Conservation (phyloP, 139 green algal genomes). For the Penium margaritaceum region DNA sequence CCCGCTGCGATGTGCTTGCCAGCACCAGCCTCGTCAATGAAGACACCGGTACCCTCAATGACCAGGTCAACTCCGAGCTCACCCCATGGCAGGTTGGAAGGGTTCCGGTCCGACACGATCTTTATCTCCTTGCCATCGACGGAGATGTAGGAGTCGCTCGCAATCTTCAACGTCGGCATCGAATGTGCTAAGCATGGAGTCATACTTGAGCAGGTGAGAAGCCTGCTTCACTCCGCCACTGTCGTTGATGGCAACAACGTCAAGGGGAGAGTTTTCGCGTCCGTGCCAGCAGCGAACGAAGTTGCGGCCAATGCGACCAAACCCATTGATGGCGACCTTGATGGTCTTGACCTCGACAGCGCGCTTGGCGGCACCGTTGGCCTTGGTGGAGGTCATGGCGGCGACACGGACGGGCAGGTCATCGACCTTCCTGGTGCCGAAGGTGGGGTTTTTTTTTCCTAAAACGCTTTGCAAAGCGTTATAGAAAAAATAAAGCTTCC, state of each 20-base stretch:
- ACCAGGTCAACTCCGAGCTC: constrained; percentile 52
- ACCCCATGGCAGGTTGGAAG: constrained; percentile 55
- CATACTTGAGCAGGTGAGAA: constrained; percentile 54
- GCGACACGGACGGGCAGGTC: neutral
- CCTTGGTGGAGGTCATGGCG: neutral
- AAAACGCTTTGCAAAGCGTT: too few species aligned
- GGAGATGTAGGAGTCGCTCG: constrained; percentile 51
- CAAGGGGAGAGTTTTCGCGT: constrained; percentile 63
- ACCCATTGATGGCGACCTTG: constrained; percentile 97
- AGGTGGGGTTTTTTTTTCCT: too few species aligned
- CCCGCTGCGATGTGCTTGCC: constrained; percentile 57
- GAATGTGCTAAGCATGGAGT: constrained; percentile 61
- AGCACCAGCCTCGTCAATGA: constrained; percentile 53
- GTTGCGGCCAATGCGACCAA: constrained; percentile 90
- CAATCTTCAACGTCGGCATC: constrained; percentile 54
- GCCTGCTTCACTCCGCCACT: constrained; percentile 57
- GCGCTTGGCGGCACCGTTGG: constrained; percentile 34
- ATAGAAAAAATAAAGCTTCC: too few species aligned
- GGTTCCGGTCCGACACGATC: constrained; percentile 56
- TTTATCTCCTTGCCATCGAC: constrained; percentile 57
- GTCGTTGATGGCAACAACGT: constrained; percentile 60
- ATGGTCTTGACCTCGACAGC: constrained; percentile 56
- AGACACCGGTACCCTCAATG: constrained; percentile 60
- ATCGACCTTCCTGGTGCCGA: constrained; percentile 1
- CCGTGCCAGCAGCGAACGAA: constrained; percentile 58